Evolutionary conservation across 805 yeast genomes (phyloP), one percentile per base, ranked within the genome.

Genomic region (Candida koratica): DNA sequence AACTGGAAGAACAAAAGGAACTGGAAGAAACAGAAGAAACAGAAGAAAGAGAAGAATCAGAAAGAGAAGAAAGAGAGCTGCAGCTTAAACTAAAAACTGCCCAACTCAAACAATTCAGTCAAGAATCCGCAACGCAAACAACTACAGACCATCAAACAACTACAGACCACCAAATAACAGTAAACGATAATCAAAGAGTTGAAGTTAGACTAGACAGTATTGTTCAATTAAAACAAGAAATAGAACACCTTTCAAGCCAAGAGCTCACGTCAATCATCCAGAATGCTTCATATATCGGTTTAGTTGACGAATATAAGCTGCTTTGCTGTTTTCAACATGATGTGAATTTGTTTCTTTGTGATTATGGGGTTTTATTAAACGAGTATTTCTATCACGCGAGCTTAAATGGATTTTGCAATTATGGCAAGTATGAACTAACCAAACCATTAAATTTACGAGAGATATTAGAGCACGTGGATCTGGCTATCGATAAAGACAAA

Each of bases 251-350:
- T 0, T 60, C 73, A 0, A 71, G 80, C 51, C 53, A 61, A n/a
- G 69, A 71, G 4, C 58, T 90, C 16, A 81, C 95, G 0, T 71
- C 76, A 28, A 58, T 86, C 2, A 78, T 90, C 56, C 71, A 81
- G 6, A 76, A 83, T 37, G 74, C 82, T 33, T 75, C 81, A 0
- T 85, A 72, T 51, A 81, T 93, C 6, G 98, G 98, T 0, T 60
- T 90, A 3, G 89, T 85, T 2, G 97, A 90, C 53, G 72, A 73
- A 8, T 52, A 59, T 9, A 72, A 77, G 42, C 63, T 97, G 28
- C 62, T 90, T 14, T 80, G 84, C 10, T 83, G 95, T n/a, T 67
- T 90, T 28, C 98, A 93, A 54, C 74, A 79, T 52, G 96, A 82
- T 47, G 82, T 88, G 6, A 77, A 79, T 39, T 63, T 93, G 10